These are phyloP conservation scores for Paratrypanosoma confusum DNA, from an alignment of 208 protist species.

Conservation along the genomic window DNA sequence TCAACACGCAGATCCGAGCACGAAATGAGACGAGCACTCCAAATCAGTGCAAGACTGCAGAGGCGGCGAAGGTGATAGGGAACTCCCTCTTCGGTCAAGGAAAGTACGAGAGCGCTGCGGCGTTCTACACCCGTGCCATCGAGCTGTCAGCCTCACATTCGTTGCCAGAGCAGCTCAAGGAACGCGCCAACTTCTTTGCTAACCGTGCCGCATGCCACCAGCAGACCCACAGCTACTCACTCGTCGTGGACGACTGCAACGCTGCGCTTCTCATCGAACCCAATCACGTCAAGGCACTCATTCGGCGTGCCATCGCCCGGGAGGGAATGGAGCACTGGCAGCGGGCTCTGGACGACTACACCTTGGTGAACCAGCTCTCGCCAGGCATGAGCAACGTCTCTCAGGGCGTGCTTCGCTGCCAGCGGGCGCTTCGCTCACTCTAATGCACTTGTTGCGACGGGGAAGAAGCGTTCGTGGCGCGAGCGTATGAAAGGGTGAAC, in stretches of 20 bases:
- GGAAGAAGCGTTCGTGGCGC: no score
- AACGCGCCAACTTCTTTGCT: conserved; percentile 80
- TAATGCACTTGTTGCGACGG: no score
- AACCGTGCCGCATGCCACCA: conserved; percentile 88
- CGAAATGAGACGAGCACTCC: conserved; percentile 78
- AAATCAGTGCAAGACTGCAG: conserved; percentile 58
- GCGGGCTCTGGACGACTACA: conserved; percentile 81
- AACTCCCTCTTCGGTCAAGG: conserved; percentile 83
- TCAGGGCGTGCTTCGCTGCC: conserved; percentile 73
- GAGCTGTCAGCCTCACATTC: conserved; percentile 67
- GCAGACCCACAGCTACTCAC: conserved; percentile 77
- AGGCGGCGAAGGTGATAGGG: conserved; percentile 79
- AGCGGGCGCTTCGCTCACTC: conserved; percentile 40
- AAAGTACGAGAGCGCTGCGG: conserved; percentile 79
- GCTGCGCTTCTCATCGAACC: conserved; percentile 66
- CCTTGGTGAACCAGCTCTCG: conserved; percentile 37
- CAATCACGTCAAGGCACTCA: conserved; percentile 77
- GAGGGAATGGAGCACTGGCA: conserved; percentile 89
- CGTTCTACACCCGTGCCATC: conserved; percentile 86
- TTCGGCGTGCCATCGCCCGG: conserved; percentile 84
- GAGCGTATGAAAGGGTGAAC: no score
- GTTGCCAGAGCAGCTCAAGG: conserved; percentile 35
- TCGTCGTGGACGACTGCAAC: conserved; percentile 82
- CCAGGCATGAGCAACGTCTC: conserved; percentile 48
- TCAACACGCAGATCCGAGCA: conserved; percentile 60